phyloP scores from a whole-genome alignment of 495 filamentous ascomycete species.

The Penicillium tannophilum region DNA sequence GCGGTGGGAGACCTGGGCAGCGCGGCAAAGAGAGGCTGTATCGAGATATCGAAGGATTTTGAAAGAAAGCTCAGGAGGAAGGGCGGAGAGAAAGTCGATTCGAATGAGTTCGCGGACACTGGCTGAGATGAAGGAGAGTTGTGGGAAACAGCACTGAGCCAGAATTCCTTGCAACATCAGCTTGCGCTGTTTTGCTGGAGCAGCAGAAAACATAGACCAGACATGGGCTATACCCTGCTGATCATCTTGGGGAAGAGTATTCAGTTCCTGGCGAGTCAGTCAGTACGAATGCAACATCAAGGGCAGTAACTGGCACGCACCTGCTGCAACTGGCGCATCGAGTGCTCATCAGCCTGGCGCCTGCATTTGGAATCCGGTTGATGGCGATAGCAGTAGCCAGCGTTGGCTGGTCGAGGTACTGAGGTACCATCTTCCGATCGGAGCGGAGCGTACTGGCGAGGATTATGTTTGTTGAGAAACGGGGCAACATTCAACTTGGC shows the following conservation, averaged over 20 bases:
- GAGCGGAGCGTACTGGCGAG: conserved; percentile 75
- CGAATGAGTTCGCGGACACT: conserved; percentile 88
- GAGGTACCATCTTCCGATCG: conserved; percentile 39
- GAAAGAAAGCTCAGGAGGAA: conserved; percentile 89
- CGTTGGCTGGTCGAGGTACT: conserved; percentile 58
- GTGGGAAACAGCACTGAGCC: conserved; percentile 94
- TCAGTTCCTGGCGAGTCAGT: conserved; percentile 62
- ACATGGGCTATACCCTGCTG: conserved; percentile 93
- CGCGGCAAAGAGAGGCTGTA: conserved; percentile 94
- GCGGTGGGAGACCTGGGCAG: conserved; percentile 86
- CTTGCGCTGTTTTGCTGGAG: conserved; percentile 88
- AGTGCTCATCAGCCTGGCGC: conserved; percentile 87
- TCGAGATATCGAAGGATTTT: conserved; percentile 93
- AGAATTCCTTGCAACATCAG: conserved; percentile 96
- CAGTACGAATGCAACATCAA: conserved; percentile 4
- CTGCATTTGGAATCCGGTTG: conserved; percentile 92
- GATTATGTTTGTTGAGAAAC: conserved; percentile 84
- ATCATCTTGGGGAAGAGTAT: conserved; percentile 76
- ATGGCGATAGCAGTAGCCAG: conserved; percentile 95
- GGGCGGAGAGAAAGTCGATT: conserved; percentile 88
- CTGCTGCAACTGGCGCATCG: conserved; percentile 91
- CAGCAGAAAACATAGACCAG: conserved; percentile 96
- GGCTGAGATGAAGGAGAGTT: conserved; percentile 87
- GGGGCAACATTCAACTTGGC: conserved; percentile 67
- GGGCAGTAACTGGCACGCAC: conserved; percentile 47